Evolutionary conservation across 202 grass and related monocot species (phyloP).

Genomic region (Alloteropsis angusta): DNA sequence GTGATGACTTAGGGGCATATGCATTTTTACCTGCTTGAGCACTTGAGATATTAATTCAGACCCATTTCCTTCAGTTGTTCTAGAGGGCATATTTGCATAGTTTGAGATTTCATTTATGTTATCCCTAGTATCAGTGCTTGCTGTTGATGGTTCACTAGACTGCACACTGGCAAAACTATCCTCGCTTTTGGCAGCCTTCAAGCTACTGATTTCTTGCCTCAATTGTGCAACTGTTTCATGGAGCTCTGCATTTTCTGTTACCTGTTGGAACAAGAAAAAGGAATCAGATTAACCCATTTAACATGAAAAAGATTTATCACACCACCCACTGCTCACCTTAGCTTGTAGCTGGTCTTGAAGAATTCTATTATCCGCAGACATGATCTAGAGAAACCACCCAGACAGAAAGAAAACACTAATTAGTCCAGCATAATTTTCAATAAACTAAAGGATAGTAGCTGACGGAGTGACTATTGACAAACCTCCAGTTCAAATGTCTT

Average conservation of each 20-base stretch:
- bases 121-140: constrained; percentile 30
- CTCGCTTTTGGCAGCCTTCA: constrained; percentile 35
- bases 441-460: neutral
- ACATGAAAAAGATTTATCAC: constrained; percentile 6
- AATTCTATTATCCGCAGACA: constrained; percentile 97
- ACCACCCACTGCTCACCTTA: constrained; percentile 47
- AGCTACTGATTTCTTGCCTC: constrained; percentile 55
- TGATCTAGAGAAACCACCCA: constrained; percentile 60
- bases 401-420: constrained; percentile 15
- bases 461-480: constrained; percentile 19
- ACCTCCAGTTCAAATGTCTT: constrained; percentile 95
- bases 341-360: constrained; percentile 93
- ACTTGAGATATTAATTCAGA: constrained; percentile 60
- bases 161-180: constrained; percentile 21
- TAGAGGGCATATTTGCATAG: constrained; percentile 26
- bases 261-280: constrained; percentile 30
- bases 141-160: constrained; percentile 39
- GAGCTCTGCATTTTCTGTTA: constrained; percentile 71
- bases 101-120: constrained; percentile 30
- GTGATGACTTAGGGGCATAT: neutral
- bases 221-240: constrained; percentile 44
- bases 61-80: constrained; percentile 37
- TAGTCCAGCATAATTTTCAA: constrained; percentile 16
- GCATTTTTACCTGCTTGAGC: constrained; percentile 61
- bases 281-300: constrained; percentile 29